Evolutionary conservation across 176 grass and related monocot species (phyloP), one percentile per base, ranked within the genome.

Genomic region (Ensete glaucum): DNA sequence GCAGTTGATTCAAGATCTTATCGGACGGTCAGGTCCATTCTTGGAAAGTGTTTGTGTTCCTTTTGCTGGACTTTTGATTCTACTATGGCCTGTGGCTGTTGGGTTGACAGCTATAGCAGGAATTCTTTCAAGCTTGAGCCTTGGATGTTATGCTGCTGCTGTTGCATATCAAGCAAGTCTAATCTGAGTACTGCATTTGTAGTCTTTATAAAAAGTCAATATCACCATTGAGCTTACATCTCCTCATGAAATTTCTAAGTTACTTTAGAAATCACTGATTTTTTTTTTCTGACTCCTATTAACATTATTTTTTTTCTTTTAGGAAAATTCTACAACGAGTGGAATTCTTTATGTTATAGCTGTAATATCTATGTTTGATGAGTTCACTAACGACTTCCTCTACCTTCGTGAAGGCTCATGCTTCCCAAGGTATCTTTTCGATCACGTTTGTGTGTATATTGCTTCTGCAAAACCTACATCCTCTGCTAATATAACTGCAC

Each of bases 361-460:
- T 49, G 77, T 79, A 52, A 79, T 79, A 70, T 79, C 77, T 49
- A 69, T 57, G 26, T 79, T 79, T 70, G 77, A 79, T 79, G 77
- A 79, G 51, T 79, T 69, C 65, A 79, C 77, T 53, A 79, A 79
- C 69, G 77, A 79, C 8, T 79, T 69, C 49, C 51, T 79, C 9
- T 79, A 59, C 15, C 56, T 79, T 52, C 50, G 64, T 20, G 77
- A 79, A 79, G 77, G 77, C 17, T 70, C 77, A 19, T 79, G 77
- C 77, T 79, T 79, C 52, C 77, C 77, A 69, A 79, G 77, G 77
- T 79, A 69, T 64, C 9, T 9, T 52, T 29, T 43, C 4, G 16
- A 74, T 63, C 49, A 7, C 12, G 10, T 77, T 43, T 57, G n/a
- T 16, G 34, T 19, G 17, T 59, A 53, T 16, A 26, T 20, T 65